Evolutionary conservation across 257 asterid genomes (phyloP).

Genomic region (Paulownia fortunei): DNA sequence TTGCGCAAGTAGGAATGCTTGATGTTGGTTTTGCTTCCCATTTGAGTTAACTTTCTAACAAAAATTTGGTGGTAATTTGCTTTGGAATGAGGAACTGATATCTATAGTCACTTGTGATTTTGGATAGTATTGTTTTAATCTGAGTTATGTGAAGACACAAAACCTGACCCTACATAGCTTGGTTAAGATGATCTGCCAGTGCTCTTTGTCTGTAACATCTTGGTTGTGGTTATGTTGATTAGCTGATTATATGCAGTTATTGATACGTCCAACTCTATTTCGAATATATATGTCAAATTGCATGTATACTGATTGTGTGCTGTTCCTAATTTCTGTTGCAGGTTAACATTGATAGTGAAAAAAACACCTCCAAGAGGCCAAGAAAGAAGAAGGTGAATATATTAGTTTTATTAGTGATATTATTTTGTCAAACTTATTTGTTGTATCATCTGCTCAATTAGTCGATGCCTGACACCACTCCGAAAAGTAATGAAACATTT

Average conservation of each 20-base stretch:
- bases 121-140: background rate
- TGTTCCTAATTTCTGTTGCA: slow-evolving; percentile 31
- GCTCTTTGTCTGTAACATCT: background rate
- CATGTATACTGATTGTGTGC: background rate
- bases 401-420: background rate
- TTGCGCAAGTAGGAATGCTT: too few species aligned
- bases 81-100: too few species aligned
- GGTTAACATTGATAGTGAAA: slow-evolving; percentile 44
- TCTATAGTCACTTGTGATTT: background rate
- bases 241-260: background rate
- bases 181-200: background rate
- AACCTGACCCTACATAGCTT: background rate
- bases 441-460: background rate
- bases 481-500: background rate
- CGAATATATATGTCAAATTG: background rate
- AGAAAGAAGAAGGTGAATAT: slow-evolving; percentile 65
- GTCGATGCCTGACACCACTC: background rate
- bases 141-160: background rate
- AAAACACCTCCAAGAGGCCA: slow-evolving; percentile 51
- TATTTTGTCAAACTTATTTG: background rate
- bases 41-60: background rate
- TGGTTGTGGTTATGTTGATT: background rate
- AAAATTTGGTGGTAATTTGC: background rate
- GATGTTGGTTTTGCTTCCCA: too few species aligned
- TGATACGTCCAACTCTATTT: background rate